Percentiles rank a stretch among this genome's conserved stretches.
phyloP scores from a whole-genome alignment of 148 eudicot species.

The Mesembryanthemum crystallinum region DNA sequence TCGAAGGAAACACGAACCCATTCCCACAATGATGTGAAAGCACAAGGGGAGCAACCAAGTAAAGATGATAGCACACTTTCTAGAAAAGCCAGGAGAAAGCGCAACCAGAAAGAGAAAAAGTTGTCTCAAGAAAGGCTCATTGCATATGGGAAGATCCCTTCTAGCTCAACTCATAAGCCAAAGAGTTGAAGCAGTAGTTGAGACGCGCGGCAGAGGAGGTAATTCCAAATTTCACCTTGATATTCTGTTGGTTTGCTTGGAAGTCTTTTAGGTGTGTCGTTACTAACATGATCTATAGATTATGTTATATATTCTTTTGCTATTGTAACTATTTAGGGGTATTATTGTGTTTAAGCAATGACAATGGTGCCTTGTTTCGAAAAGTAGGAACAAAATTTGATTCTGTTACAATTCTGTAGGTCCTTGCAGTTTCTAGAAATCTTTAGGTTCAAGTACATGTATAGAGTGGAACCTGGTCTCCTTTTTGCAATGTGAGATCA shows the following conservation, averaged over 20 bases:
- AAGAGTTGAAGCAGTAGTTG: conserved; percentile 34
- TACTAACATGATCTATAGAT: neutral
- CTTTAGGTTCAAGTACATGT: neutral
- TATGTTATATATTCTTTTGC: neutral
- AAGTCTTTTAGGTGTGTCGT: neutral
- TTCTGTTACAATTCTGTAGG: neutral
- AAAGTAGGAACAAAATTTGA: neutral
- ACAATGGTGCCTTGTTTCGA: neutral
- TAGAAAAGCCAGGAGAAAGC: conserved; percentile 51
- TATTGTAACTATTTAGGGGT: neutral
- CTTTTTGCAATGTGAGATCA: neutral
- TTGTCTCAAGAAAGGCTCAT: conserved; percentile 39
- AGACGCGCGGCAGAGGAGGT: conserved; percentile 9
- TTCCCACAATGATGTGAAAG: conserved; percentile 21
- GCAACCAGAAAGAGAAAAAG: conserved; percentile 39
- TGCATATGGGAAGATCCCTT: conserved; percentile 58
- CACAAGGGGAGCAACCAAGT: conserved; percentile 27
- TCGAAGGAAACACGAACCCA: neutral
- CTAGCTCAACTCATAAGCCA: conserved; percentile 54
- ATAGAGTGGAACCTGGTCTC: neutral
- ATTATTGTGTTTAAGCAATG: neutral
- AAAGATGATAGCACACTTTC: conserved; percentile 41
- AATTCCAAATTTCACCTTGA: neutral
- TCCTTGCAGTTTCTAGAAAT: neutral
- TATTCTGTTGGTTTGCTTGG: conserved; percentile 12